Base-by-base conservation (phyloP, 2,329 filamentous ascomycete species). In the Rutstroemia sp. region DNA sequence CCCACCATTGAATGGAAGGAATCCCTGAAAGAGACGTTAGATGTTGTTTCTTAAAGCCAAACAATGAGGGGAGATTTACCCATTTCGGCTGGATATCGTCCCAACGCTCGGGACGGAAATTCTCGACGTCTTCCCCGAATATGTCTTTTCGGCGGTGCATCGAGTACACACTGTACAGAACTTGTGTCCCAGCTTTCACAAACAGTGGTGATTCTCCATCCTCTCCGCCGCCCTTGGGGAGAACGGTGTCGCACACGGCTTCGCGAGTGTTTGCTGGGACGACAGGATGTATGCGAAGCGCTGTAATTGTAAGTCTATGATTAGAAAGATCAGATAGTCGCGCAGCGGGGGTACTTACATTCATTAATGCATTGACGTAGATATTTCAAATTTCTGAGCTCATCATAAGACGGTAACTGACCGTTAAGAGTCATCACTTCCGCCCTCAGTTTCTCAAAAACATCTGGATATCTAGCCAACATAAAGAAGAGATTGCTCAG, bases 1-100 rank as follows among this genome's bases (percentile, higher is more conserved):
- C 1, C 85, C 86, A 9, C 84, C 83, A 67, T 87, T 88, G 70
- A 89, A 88, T 8, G 86, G 86, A 38, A 88, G 76, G 67, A 86
- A 89, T 61, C 84, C 78, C 80, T 84, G 87, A 17, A 12, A 12
- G 7, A 44, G 9, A 45, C 17, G 7, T 47, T 7, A 34, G 25
- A 27, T 30, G 27, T 30, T 10, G 12, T 23, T 10, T 48, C 6
- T 14, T 27, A 2, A 19, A 3, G 0, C 10, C 19, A 12, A 27
- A 1, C 2, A 12, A 5, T 7, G 21, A 47, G 27, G 8, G 10
- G 19, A 21, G 19, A 21, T 23, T 27, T 36, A 46, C 53, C 54
- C 47, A 56, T 51, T 44, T 45, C 9, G 25, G 54, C n/a, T 45
- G 54, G 21, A 51, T 45, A 7, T 17, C 12, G 38, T 70, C 72